Conservation (phyloP, 441 rosid genomes). For the Theobroma grandiflorum region DNA sequence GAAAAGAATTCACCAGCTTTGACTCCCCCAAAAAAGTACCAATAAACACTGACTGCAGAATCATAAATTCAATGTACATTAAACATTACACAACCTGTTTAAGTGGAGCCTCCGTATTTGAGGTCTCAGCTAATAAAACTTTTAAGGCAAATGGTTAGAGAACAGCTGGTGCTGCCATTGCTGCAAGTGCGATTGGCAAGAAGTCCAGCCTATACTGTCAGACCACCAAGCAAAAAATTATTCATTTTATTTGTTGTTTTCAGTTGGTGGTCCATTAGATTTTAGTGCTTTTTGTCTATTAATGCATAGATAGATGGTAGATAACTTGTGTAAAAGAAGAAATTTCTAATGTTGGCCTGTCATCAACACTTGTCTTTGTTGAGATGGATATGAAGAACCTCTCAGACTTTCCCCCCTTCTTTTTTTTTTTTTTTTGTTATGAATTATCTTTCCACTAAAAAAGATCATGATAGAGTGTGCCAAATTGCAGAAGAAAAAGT, state of each 20-base stretch:
- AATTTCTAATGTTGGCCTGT: not conserved
- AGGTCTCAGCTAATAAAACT: not conserved
- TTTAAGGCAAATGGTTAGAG: not conserved
- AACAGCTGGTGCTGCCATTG: slow-evolving; percentile 9
- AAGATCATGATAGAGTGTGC: not conserved
- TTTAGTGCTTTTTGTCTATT: not conserved
- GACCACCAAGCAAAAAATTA: not conserved
- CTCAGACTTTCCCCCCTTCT: not conserved
- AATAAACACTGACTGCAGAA: not conserved
- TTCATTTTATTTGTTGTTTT: not conserved
- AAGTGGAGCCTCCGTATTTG: not conserved
- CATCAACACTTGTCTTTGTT: not conserved
- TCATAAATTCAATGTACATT: not conserved
- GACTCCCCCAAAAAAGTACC: not conserved
- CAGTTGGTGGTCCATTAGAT: not conserved
- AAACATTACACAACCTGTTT: not conserved
- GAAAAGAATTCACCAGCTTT: not conserved
- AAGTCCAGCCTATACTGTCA: slow-evolving; percentile 4
- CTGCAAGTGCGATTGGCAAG: not conserved
- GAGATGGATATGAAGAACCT: not conserved
- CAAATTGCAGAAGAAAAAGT: not conserved
- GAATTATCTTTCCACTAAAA: slow-evolving; percentile 3
- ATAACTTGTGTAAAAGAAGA: not conserved
- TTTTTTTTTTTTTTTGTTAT: not conserved
- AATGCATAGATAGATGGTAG: not conserved